phyloP scores from a whole-genome alignment of 225 moss, liverwort and hornwort genomes.

The Rhytidiadelphus loreus region DNA sequence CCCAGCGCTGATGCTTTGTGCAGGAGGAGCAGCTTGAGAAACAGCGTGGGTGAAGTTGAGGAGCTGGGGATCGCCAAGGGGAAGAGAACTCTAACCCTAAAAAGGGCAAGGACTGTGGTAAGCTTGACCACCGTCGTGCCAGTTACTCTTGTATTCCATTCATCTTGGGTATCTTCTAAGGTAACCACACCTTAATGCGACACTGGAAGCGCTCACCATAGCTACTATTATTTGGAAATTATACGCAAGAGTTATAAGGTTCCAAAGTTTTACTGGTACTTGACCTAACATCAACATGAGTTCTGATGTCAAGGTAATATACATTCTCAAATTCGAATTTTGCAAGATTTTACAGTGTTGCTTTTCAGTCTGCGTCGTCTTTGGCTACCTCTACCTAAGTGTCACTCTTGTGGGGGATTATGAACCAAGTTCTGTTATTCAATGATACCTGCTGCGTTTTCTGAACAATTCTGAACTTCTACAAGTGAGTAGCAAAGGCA shows the following conservation, averaged over 20 bases:
- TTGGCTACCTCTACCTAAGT: neutral
- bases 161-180: neutral
- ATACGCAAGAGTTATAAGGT: too few species aligned
- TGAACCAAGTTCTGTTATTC: neutral
- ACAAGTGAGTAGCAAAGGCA: neutral
- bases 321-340: neutral
- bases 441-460: neutral
- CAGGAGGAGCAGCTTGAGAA: slow-evolving; percentile 29
- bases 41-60: slow-evolving; percentile 1
- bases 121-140: neutral
- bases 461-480: neutral
- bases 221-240: neutral
- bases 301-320: neutral
- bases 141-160: neutral
- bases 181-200: neutral
- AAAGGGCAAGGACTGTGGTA: slow-evolving; percentile 24
- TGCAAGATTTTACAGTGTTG: neutral
- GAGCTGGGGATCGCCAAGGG: slow-evolving; percentile 26
- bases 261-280: neutral
- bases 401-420: neutral
- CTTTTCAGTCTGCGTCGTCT: neutral
- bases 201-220: neutral
- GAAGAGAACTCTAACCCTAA: slow-evolving; percentile 30
- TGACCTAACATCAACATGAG: neutral
- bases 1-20: neutral